A percentile compares a stretch with the other conserved stretches of the same genome.
These are phyloP conservation scores for Aegilops sharonensis DNA, from an alignment of 176 grass and related monocot species.

Conservation along the genomic window DNA sequence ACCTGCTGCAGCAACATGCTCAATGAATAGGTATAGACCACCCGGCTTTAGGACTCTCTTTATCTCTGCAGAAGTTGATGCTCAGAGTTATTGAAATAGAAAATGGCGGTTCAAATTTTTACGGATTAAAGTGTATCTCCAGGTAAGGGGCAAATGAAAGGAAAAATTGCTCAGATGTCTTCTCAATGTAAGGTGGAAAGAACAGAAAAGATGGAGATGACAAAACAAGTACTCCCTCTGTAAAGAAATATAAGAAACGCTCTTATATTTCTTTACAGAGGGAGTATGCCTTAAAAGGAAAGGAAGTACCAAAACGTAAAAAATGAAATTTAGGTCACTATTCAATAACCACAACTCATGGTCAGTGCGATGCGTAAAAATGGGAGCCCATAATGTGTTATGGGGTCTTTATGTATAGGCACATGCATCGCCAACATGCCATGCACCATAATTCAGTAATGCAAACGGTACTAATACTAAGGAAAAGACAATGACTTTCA, in stretches of 20 bases:
- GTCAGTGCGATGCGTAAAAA: background rate
- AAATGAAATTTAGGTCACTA: background rate
- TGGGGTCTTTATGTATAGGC: background rate
- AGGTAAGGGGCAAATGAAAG: background rate
- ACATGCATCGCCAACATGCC: background rate
- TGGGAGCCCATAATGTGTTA: background rate
- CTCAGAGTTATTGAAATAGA: background rate
- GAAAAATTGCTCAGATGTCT: background rate
- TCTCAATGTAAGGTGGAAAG: background rate
- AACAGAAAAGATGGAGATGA: background rate
- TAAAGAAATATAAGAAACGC: no score
- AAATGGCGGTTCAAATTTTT: background rate
- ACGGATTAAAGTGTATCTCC: background rate
- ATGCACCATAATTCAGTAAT: background rate
- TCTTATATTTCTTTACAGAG: no score
- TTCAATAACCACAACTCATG: background rate
- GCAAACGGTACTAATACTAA: background rate
- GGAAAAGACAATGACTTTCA: background rate
- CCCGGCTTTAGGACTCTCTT: conserved; percentile 74
- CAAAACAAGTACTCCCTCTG: background rate
- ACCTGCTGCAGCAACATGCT: conserved; percentile 81
- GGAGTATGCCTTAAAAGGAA: background rate
- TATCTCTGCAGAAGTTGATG: conserved; percentile 55
- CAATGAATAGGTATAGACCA: conserved; percentile 80
- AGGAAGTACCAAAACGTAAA: background rate